Evolutionary conservation across 2,329 filamentous ascomycete genomes (phyloP).

Genomic region (Alternaria gansuensis): DNA sequence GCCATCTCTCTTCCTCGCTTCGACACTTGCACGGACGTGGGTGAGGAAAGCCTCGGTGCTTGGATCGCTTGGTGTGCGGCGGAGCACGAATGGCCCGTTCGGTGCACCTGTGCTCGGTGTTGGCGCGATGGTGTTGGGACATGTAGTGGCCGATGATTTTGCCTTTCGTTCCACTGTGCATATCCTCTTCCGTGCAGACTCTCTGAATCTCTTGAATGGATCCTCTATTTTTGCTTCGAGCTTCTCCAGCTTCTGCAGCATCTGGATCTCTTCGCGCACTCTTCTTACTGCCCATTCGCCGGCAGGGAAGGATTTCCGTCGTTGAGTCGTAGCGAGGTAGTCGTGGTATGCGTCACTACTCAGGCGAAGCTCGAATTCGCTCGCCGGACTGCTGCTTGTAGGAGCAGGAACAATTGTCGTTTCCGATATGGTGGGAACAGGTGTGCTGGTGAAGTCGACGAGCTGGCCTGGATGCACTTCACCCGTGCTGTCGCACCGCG

Average conservation of each 20-base stretch:
- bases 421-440: neutral
- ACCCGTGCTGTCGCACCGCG: neutral
- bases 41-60: constrained; percentile 22
- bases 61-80: constrained; percentile 15
- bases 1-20: constrained; percentile 17
- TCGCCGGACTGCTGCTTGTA: neutral
- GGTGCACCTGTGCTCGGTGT: neutral
- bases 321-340: constrained; percentile 19
- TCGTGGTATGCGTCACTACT: constrained; percentile 16
- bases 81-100: constrained; percentile 4
- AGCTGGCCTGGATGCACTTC: constrained; percentile 25
- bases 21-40: constrained; percentile 27
- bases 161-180: constrained; percentile 12
- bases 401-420: constrained; percentile 1
- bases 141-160: neutral
- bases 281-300: constrained; percentile 7
- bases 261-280: constrained; percentile 9
- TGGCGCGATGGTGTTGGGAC: neutral
- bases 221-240: constrained; percentile 3
- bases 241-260: constrained; percentile 15
- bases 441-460: constrained; percentile 21
- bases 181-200: constrained; percentile 3
- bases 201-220: neutral
- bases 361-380: constrained; percentile 12
- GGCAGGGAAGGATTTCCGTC: constrained; percentile 23